A percentile compares a stretch with the other conserved stretches of the same genome.
Evolutionary conservation across 495 filamentous ascomycete genomes (phyloP).

Genomic region (Penicillium alfredii): DNA sequence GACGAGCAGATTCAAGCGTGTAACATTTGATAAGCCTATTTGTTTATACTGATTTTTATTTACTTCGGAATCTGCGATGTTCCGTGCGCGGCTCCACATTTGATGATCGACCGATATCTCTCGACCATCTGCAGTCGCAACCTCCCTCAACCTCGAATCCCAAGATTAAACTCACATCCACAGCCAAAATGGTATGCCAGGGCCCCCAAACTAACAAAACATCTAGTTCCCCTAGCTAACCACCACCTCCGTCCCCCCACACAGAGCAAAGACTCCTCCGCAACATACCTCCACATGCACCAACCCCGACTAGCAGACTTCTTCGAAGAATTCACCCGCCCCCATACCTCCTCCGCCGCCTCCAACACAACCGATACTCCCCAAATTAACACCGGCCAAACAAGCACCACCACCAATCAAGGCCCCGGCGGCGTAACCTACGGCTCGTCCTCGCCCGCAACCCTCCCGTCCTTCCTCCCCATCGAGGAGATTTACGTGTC

Average conservation of each 20-base stretch:
- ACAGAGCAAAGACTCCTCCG: slow-evolving; percentile 83
- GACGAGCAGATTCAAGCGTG: too few species aligned
- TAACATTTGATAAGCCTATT: too few species aligned
- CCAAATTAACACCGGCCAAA: slow-evolving; percentile 18
- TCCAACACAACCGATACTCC: slow-evolving; percentile 16
- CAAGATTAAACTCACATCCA: too few species aligned
- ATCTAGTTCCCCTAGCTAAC: background rate
- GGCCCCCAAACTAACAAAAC: background rate
- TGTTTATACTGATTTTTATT: too few species aligned
- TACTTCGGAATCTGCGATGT: too few species aligned
- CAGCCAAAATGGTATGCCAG: slow-evolving; percentile 16
- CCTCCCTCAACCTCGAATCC: too few species aligned
- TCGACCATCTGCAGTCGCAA: too few species aligned
- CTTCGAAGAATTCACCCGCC: slow-evolving; percentile 73
- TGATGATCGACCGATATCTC: too few species aligned
- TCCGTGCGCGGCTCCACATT: too few species aligned
- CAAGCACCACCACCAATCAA: slow-evolving; percentile 14
- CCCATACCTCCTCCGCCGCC: slow-evolving; percentile 27
- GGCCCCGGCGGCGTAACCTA: slow-evolving; percentile 22
- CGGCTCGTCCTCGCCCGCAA: slow-evolving; percentile 30
- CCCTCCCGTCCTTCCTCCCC: slow-evolving; percentile 43
- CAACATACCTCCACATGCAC: slow-evolving; percentile 85
- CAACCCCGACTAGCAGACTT: slow-evolving; percentile 75
- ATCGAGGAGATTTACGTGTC: slow-evolving; percentile 78
- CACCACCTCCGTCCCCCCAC: slow-evolving; percentile 10